Evolutionary conservation across 2,329 filamentous ascomycete species (phyloP), one percentile per base, ranked within the genome.

Genomic region (Microsporum ferrugineum): DNA sequence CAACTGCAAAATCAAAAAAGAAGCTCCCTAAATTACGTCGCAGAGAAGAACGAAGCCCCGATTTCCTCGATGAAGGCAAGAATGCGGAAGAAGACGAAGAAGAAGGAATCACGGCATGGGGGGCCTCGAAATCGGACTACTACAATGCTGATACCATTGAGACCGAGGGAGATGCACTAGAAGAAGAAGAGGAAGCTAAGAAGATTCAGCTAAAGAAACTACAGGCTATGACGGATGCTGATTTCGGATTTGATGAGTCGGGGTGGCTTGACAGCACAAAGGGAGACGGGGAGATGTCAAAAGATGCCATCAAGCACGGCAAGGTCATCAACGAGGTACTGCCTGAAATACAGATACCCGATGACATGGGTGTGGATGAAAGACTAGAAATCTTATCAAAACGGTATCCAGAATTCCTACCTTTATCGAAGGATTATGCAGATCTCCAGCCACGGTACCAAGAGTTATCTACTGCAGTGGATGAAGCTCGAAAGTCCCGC

Each of bases 401-500:
- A 55, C 82, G 89, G 71, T 96, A 99, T 72, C 94, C 95, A 2
- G 94, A 99, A 71, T 94, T 97, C 66, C 88, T 95, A 64, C 87
- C 87, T 61, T 79, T 99, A 41, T 86, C 88, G 56, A 86, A 88
- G 66, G 92, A 97, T 68, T 88, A 94, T 63, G 71, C 87, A 60
- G 77, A 81, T n/a, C 77, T 96, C 55, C 87, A 91, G 69, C 73
- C 77, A 29, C 68, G 81, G 5, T 78, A 84, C 66, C 82, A 86
- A 27, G 77, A 83, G 12, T 75, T 94, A 6, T 76, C 78, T 8
- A 76, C 80, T 6, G 77, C 87, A 53, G 82, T 84, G 57, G 31
- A 36, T 38, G 10, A 31, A 27, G 77, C 82, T 57, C 78, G 81
- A 34, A 83, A 85, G 0, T 78, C 83, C 59, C 70, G 73, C 27